Base-by-base conservation (phyloP, 116 monocot genomes). In the Iris pallida region DNA sequence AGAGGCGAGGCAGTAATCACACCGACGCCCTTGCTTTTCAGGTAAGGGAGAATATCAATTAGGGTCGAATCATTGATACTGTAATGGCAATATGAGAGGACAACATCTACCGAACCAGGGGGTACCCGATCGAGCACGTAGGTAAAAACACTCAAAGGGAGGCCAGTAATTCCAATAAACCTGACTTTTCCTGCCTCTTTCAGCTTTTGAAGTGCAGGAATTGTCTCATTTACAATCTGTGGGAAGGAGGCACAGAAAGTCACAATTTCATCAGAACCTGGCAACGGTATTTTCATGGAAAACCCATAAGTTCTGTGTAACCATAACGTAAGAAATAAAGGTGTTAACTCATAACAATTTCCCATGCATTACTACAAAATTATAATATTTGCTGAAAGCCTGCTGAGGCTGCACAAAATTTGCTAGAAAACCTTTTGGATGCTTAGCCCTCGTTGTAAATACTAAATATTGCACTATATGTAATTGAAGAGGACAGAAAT, bases 61-160 rank as follows among this genome's bases (percentile, higher is more conserved):
- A 96, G 86, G 3, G 89, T 54, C 0, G 83, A 64, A 64, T 92
- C 92, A 55, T 92, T 92, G 44, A 96, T 85, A 19, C 85, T 61
- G 59, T 89, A 89, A 79, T 92, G 96, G 55, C 96, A 96, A 57
- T 96, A 89, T 0, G 92, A 96, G 42, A 96, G 92, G 65, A 96
- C 75, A 48, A 89, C 89, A 78, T 96, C 96, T 17, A 96, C 85
- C 0, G 87, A 80, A 14, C 84, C 89, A 12, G 78, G 82, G 5
- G 86, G 88, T 13, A 87, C 83, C 4, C 92, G 78, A 71, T 96
- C 89, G n/a, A 96, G 91, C 59, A 96, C 86, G 47, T 91, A 91
- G 0, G 75, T 84, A 67, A 84, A 96, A 40, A 92, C 73, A 46
- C 62, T 66, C 64, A 96, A 49, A 0, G 96, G 96, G 9, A 96